phyloP scores from a whole-genome alignment of 306 rosid species.

The Rubus idaeus region DNA sequence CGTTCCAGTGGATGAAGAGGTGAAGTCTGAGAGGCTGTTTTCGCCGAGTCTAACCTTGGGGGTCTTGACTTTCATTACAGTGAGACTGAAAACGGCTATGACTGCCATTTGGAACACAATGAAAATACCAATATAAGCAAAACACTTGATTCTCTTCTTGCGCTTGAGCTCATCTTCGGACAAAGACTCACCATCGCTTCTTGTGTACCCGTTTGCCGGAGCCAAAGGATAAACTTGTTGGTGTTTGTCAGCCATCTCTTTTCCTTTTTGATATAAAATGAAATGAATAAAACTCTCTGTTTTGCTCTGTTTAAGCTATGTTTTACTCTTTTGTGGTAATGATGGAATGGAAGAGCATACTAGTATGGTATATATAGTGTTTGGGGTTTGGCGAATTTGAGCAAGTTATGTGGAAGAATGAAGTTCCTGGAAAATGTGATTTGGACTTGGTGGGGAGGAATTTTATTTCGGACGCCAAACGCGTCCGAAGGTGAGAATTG shows the following conservation, averaged over 20 bases:
- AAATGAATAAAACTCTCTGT: background rate
- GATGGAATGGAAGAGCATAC: background rate
- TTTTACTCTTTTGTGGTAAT: background rate
- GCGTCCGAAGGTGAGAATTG: conserved; percentile 5
- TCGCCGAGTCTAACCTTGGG: conserved; percentile 19
- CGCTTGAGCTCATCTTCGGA: conserved; percentile 10
- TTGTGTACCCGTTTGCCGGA: background rate
- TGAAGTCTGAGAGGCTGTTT: background rate
- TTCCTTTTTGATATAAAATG: conserved; percentile 4
- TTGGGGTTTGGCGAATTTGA: background rate
- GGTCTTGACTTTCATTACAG: conserved; percentile 18
- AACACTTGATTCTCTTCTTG: conserved; percentile 17
- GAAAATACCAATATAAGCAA: conserved; percentile 10
- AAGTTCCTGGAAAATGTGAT: background rate
- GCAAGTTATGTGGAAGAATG: background rate
- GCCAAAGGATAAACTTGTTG: conserved; percentile 17
- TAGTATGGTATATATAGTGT: conserved; percentile 8
- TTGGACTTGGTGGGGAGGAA: background rate
- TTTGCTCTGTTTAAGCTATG: background rate
- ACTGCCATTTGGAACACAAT: conserved; percentile 19
- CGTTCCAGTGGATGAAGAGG: background rate
- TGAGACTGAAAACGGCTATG: background rate
- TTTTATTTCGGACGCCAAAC: background rate
- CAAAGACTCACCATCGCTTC: background rate
- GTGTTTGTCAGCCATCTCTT: conserved; percentile 17